Conservation (phyloP, 2,329 filamentous ascomycete species). For the Fusarium oxysporum region DNA sequence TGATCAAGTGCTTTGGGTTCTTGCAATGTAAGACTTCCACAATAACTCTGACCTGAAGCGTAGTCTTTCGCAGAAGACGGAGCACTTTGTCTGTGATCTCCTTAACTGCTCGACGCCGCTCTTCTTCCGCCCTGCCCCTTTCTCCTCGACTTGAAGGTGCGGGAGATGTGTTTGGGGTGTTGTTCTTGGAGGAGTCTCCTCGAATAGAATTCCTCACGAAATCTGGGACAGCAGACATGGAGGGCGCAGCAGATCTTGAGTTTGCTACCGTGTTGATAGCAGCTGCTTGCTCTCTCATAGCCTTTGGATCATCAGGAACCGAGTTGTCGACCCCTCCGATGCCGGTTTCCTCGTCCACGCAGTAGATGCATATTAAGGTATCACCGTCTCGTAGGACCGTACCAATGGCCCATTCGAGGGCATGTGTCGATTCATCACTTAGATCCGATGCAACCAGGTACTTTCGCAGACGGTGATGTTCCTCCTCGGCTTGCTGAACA, state of each 20-base stretch:
- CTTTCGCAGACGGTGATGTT: conserved; percentile 82
- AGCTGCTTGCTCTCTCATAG: conserved; percentile 79
- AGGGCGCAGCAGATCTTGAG: conserved; percentile 50
- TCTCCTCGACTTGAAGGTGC: conserved; percentile 62
- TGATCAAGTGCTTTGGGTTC: conserved; percentile 94
- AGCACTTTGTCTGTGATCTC: conserved; percentile 86
- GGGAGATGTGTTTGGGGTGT: conserved; percentile 58
- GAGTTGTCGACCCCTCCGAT: conserved; percentile 63
- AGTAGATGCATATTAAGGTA: conserved; percentile 92
- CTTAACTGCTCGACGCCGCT: conserved; percentile 83
- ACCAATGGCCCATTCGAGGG: conserved; percentile 96
- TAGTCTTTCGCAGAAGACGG: conserved; percentile 88
- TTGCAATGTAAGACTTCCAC: conserved; percentile 99
- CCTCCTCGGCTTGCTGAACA: conserved; percentile 81
- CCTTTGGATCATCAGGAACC: conserved; percentile 78
- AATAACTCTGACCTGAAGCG: conserved; percentile 90
- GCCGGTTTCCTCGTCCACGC: conserved; percentile 86
- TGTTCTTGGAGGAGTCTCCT: conserved; percentile 48
- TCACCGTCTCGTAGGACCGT: conserved; percentile 95
- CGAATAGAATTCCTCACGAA: conserved; percentile 49
- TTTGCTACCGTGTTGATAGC: conserved; percentile 74
- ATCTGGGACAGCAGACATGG: conserved; percentile 50
- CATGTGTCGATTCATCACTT: conserved; percentile 93
- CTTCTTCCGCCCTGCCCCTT: conserved; percentile 75
- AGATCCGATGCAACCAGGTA: conserved; percentile 97